Evolutionary conservation across 1,284 basidiomycete species (phyloP).

Genomic region (Ustilago tritici): DNA sequence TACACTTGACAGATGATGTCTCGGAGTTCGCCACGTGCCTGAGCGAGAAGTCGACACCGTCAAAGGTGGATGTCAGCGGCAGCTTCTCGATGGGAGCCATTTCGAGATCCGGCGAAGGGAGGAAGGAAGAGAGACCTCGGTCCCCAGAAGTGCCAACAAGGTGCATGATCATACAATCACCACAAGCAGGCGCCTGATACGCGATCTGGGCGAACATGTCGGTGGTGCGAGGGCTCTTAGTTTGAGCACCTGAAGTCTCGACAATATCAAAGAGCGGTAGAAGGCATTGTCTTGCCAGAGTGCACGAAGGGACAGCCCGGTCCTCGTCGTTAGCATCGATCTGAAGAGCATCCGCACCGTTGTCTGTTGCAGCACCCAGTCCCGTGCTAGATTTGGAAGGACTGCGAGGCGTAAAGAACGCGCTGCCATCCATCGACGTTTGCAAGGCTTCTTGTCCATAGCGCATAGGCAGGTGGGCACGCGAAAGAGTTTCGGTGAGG

Average conservation of each 20-base stretch:
- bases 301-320: background rate
- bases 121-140: constrained; percentile 22
- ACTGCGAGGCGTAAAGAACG: constrained; percentile 6
- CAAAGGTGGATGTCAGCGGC: constrained; percentile 9
- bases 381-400: background rate
- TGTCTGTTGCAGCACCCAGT: background rate
- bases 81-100: constrained; percentile 6
- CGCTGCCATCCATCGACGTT: constrained; percentile 24
- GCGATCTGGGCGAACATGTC: constrained; percentile 10
- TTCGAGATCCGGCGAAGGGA: constrained; percentile 9
- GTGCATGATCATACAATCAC: constrained; percentile 27
- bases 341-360: background rate
- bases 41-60: constrained; percentile 16
- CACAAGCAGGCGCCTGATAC: constrained; percentile 11
- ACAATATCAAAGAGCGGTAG: constrained; percentile 1
- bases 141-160: constrained; percentile 18
- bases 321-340: constrained; percentile 6
- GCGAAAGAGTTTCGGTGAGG: constrained; percentile 4
- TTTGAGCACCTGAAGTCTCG: background rate
- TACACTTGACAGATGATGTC: background rate
- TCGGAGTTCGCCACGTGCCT: background rate
- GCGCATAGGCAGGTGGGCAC: background rate
- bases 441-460: constrained; percentile 9
- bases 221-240: constrained; percentile 2
- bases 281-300: constrained; percentile 14